Base-by-base conservation (phyloP, 768 basidiomycete genomes). In the Suillus subluteus region DNA sequence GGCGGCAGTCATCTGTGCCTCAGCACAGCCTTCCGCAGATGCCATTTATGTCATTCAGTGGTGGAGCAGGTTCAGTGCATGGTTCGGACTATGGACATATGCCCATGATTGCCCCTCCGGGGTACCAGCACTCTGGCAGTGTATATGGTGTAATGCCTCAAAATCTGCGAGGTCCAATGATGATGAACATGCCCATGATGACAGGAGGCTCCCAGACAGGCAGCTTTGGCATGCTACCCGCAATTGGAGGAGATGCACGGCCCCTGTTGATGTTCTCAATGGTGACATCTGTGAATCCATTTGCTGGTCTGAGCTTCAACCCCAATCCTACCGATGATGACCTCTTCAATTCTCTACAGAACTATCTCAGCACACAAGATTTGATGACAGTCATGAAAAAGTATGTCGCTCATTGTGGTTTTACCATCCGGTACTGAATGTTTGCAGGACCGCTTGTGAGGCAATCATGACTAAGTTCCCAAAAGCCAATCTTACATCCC, bases 361-460 rank as follows among this genome's bases (percentile, higher is more conserved):
- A 87, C 68, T 96, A 95, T 74, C 77, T 98, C 71, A 92, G 94
- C 69, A 94, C 91, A 15, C 95, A 97, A 79, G 95, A 98, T 77
- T 78, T 98, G 74, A 97, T 98, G 96, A 91, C 88, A 65, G 94
- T 98, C 67, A 95, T 94, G 76, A 96, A 96, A 86, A 96, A 95
- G 93, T 96, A 73, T 78, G 93, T 82, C 21, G 13, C 38, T 62
- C 8, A 4, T 65, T 67, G n/a, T 64, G 35, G 56, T 61, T 30
- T 65, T 40, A 16, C 30, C 48, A 6, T 43, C 50, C 58, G 38
- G 66, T 40, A 62, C 62, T 66, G 43, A 46, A 5, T 41, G 16
- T 56, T 65, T 58, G 21, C 69, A 95, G 94, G 82, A 94, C 95
- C 71, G 88, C 95, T 9, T 88, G 97, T 58, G 94, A 97, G 72